These are phyloP conservation scores for Diaporthe ilicicola DNA, from an alignment of 2,329 filamentous ascomycete genomes.

Conservation along the genomic window DNA sequence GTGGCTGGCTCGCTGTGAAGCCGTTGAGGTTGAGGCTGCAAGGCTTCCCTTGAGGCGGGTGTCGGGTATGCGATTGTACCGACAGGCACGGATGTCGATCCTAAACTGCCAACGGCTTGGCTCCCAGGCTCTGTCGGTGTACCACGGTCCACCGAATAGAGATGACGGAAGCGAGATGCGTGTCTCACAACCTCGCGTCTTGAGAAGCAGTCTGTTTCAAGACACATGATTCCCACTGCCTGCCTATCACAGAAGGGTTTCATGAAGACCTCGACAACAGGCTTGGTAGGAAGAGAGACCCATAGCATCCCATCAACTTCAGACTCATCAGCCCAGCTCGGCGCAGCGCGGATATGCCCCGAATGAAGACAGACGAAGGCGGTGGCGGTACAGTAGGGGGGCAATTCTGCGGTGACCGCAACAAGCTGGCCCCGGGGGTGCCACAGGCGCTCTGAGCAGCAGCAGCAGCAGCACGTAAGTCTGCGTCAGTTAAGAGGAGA, in stretches of 20 bases:
- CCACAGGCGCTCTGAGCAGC: background rate
- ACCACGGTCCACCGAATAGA: conserved; percentile 2
- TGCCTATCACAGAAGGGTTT: background rate
- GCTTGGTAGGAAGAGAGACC: background rate
- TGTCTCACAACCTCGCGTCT: conserved; percentile 13
- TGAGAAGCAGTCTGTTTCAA: conserved; percentile 21
- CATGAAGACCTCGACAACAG: background rate
- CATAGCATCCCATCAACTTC: background rate
- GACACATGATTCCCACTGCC: conserved; percentile 9
- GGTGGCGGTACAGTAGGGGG: background rate
- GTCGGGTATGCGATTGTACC: conserved; percentile 19
- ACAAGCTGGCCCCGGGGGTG: background rate
- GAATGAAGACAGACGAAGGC: background rate
- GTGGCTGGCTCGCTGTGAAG: background rate
- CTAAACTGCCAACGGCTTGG: conserved; percentile 23
- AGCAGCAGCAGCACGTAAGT: background rate
- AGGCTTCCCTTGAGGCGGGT: background rate
- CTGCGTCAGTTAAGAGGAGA: conserved; percentile 6
- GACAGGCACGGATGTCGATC: conserved; percentile 23
- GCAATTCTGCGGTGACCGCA: background rate
- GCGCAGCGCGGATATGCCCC: conserved; percentile 3
- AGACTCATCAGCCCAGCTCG: background rate
- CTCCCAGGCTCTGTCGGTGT: conserved; percentile 11
- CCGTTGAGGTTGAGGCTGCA: conserved; percentile 8
- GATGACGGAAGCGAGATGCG: conserved; percentile 7